Base-by-base conservation (phyloP, 345 rosid species). In the Pseudoturritis turrita region DNA sequence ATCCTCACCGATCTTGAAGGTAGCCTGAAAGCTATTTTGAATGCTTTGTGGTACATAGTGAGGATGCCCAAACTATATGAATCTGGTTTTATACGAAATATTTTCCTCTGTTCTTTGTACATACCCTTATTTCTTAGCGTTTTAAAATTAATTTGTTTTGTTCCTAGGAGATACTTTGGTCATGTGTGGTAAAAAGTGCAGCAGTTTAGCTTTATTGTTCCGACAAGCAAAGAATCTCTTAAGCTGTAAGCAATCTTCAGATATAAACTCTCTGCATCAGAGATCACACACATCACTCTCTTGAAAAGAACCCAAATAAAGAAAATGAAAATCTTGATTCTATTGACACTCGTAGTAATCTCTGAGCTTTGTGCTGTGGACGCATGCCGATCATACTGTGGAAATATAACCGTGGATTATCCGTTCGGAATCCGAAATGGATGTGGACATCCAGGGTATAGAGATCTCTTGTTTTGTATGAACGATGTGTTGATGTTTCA, bases 381-480 rank as follows among this genome's bases (percentile, higher is more conserved):
- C 8, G 73, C 71, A 0, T 91, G 97, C 69, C 71, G 97, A 74
- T 89, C 97, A 12, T 88, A 81, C 47, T 91, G 97, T 18, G 97
- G 97, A 51, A 94, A 91, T 68, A 79, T 94, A 44, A 89, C 97
- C 17, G 37, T 91, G 3, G 89, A 91, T 61, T 91, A 91, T 72
- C 96, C 97, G 5, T 94, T 94, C 64, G 78, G 93, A 0, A 75
- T 94, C 47, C 82, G 72, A 39, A 65, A 73, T 14, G 98, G 98
- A 31, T 94, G 97, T 68, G 97, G 99, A 37, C 96, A 95, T 73
- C 96, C 96, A 7, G 96, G 93, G 3, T 91, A 83, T 68, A 76
- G 87, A 45, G 96, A 91, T 78, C 87, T 94, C 29, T 73, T 91
- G 36, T 94, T 89, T 55, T 95, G 96, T 84, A 82, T 91, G 64